Evolutionary conservation across 2,329 filamentous ascomycete genomes (phyloP).

Genomic region (Mycosphaerella arachidis): DNA sequence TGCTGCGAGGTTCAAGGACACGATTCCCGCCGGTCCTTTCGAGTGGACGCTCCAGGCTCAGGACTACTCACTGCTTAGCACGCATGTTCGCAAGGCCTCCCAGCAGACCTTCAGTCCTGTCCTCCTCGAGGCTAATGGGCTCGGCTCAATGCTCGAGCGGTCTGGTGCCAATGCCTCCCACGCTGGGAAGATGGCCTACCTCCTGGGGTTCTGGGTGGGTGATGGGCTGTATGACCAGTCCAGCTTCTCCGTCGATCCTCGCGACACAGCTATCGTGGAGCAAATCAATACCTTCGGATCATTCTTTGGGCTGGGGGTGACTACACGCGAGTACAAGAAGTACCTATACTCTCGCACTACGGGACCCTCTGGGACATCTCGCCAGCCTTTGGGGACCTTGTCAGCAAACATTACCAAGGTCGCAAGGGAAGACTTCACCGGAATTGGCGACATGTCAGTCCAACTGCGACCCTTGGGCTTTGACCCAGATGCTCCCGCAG

Average conservation of each 20-base stretch:
- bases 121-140: not conserved
- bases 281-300: not conserved
- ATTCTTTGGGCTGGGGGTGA: not conserved
- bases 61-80: not conserved
- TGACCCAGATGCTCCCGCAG: not conserved
- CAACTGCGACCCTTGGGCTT: not conserved
- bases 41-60: not conserved
- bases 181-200: not conserved
- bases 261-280: not conserved
- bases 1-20: not conserved
- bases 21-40: not conserved
- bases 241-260: not conserved
- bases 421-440: not conserved
- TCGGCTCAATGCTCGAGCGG: not conserved
- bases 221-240: not conserved
- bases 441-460: not conserved
- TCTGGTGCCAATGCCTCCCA: not conserved
- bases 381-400: no score
- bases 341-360: not conserved
- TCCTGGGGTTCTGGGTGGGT: slow-evolving; percentile 1
- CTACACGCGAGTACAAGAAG: not conserved
- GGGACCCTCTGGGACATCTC: not conserved
- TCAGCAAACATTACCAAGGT: not conserved
- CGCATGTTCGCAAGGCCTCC: not conserved
- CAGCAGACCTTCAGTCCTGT: not conserved